Conservation (phyloP, 441 rosid species). For the Gossypium aridum region DNA sequence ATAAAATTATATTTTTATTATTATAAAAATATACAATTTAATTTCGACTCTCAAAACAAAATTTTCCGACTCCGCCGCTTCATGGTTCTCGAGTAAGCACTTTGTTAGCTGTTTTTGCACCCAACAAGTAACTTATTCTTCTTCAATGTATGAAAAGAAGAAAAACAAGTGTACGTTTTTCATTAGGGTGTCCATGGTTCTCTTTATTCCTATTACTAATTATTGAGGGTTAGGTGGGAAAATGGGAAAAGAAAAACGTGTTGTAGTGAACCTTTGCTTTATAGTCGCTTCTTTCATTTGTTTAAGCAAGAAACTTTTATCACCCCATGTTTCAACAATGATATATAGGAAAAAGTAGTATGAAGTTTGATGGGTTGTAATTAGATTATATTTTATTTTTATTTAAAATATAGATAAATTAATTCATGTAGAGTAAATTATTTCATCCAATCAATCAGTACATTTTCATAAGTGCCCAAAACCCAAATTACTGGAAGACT, state of each 20-base stretch:
- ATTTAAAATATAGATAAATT: too few relatives aligned
- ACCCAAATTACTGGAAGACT: background rate
- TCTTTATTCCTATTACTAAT: background rate
- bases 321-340: background rate
- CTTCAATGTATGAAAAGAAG: background rate
- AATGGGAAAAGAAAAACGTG: background rate
- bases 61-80: too few relatives aligned
- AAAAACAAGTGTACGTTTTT: background rate
- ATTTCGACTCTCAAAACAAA: rapidly evolving
- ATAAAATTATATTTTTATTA: too few relatives aligned
- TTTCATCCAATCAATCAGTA: too few relatives aligned
- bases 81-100: too few relatives aligned
- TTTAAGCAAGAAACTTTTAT: background rate
- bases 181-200: background rate
- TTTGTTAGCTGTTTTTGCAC: background rate
- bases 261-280: background rate
- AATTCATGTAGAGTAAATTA: too few relatives aligned
- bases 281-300: background rate
- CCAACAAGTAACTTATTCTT: background rate
- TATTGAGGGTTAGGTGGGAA: background rate
- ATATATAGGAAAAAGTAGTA: too few relatives aligned
- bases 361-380: too few relatives aligned
- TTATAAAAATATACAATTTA: too few relatives aligned
- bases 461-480: too few relatives aligned
- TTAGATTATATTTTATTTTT: too few relatives aligned